A percentile compares a stretch with the other conserved stretches of the same genome.
phyloP scores from a whole-genome alignment of 768 basidiomycete genomes.

The Bullera alba region DNA sequence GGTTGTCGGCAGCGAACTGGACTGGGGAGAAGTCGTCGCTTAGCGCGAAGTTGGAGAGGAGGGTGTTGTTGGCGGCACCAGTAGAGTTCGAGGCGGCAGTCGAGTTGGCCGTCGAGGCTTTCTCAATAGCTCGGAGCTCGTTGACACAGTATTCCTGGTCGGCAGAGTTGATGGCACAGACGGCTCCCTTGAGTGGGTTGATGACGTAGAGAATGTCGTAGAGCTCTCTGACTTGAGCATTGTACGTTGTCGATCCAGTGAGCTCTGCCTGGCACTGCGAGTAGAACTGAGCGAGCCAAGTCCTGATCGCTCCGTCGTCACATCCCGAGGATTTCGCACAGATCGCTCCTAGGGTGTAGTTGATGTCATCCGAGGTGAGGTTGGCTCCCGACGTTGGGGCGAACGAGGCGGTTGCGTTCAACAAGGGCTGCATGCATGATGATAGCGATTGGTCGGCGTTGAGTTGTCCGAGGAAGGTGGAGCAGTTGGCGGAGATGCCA shows the following conservation, averaged over 20 bases:
- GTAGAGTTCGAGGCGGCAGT: constrained; percentile 14
- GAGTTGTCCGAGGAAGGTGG: constrained; percentile 60
- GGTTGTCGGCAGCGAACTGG: constrained; percentile 34
- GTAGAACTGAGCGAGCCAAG: constrained; percentile 63
- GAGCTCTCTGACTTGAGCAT: constrained; percentile 52
- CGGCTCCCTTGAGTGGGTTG: constrained; percentile 57
- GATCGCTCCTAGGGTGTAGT: constrained; percentile 49
- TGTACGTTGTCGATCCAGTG: constrained; percentile 46
- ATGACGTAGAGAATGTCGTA: constrained; percentile 80
- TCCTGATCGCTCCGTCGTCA: constrained; percentile 52
- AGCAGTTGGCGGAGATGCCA: constrained; percentile 52
- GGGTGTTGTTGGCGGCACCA: constrained; percentile 12
- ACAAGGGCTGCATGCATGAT: constrained; percentile 47
- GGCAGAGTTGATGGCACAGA: constrained; percentile 69
- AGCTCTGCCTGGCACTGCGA: constrained; percentile 66
- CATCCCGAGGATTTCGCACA: constrained; percentile 54
- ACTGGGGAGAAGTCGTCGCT: constrained; percentile 25
- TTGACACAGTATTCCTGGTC: constrained; percentile 63
- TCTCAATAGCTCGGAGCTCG: constrained; percentile 41
- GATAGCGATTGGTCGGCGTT: constrained; percentile 55
- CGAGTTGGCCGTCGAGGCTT: constrained; percentile 1
- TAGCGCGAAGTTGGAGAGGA: constrained; percentile 27
- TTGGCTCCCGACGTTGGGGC: constrained; percentile 46
- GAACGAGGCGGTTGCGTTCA: constrained; percentile 56
- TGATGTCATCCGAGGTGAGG: constrained; percentile 45